Base-by-base conservation (phyloP, 345 rosid species). In the Chamaenerion angustifolium region DNA sequence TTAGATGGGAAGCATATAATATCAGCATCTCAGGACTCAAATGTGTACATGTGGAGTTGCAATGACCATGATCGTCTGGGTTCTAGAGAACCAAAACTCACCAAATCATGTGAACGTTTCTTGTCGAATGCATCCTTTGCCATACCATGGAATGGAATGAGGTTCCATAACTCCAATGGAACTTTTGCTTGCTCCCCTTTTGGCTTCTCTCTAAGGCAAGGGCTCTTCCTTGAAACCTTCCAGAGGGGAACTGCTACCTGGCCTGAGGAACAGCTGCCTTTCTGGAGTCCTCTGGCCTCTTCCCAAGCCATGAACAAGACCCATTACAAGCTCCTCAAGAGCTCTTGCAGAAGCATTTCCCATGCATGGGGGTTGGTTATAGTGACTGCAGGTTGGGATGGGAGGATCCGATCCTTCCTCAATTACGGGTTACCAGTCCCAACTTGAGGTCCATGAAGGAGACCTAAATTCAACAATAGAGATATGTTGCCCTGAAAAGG, bases 301-400 rank as follows among this genome's bases (percentile, higher is more conserved):
- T 68, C 78, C 18, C 63, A 72, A 43, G 49, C 76, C 1, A 68
- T 83, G 62, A 77, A 77, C 44, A 80, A 71, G 67, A 77, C 89
- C 21, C 87, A 80, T 43, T 75, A 60, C 70, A 76, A 72, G 48
- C 68, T 92, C 46, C 72, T 92, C 45, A 68, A 73, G 56, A 64
- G 74, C 14, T 87, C 96, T n/a, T 76, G 85, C 62, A 77, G 71
- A 68, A 83, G 77, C 64, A 68, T 83, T 11, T 61, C 83, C 59
- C 95, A 87, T 50, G 74, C 81, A 0, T 92, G 98, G 96, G 95
- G 89, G 47, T 70, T 92, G 16, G 98, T 92, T 49, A 80, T 92
- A n/a, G 89, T 87, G 70, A 87, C 96, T 0, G 96, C 93, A 3
- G 95, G 98, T 11, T 77, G 80, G 80, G 96, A 92, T 61, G 98